Base-by-base conservation (phyloP, 73 alveolate species). In the Paraurostyla sp. region DNA sequence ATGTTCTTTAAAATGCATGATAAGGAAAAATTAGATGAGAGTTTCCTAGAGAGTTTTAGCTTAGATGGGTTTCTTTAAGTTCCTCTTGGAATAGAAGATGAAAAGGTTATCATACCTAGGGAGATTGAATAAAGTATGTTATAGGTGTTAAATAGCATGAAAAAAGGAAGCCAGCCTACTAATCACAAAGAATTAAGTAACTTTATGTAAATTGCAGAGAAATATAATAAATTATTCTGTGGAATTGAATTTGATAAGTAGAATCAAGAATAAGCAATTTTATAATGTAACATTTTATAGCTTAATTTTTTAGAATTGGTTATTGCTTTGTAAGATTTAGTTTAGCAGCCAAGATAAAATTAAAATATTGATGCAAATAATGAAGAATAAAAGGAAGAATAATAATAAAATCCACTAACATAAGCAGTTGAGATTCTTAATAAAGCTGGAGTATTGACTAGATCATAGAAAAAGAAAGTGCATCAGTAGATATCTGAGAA, bases 1-100 rank as follows among this genome's bases (percentile, higher is more conserved):
- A 78, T 78, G 89, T 78, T 78, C 73, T 30, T 35, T 41, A 56
- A 78, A 29, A 22, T 78, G 59, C 36, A 78, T 33, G 1, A 23
- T 0, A 25, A 35, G 1, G 23, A 6, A 15, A 25, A 33, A 4
- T 43, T 78, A 13, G n/a, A 35, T 4, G 78, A 46, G n/a, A 60
- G 11, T 13, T 52, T 46, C 32, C 60, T 78, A 56, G 2, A 78
- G 27, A 11, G 35, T 7, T 41, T 29, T 54, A 80, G 60, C 20
- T 25, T 78, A 27, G 35, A 58, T 56, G 78, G 52, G 11, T n/a
- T 6, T 20, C 27, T 41, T 4, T 13, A 20, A 52, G 57, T 56
- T 6, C 35, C 81, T 1, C 56, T 78, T 46, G 56, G 80, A 1
- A 22, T 13, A 2, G 89, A 78, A 52, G 33, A 18, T 9, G 68